These are phyloP conservation scores for Fusarium coffeatum DNA, from an alignment of 2,329 filamentous ascomycete species.

Conservation along the genomic window DNA sequence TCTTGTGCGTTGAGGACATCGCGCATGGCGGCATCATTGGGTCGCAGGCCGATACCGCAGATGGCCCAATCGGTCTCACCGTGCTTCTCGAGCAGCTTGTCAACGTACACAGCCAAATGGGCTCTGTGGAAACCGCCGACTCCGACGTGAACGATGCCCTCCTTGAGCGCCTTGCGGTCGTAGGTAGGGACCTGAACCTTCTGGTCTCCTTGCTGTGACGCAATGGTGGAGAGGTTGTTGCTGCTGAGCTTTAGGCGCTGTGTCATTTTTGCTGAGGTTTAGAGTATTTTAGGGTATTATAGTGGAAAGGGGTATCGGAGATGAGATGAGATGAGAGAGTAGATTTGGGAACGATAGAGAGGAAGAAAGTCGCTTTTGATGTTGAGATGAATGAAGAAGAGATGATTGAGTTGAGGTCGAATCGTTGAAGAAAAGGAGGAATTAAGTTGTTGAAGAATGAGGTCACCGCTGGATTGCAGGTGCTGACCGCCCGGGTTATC, in stretches of 20 bases:
- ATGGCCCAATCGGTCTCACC: constrained; percentile 60
- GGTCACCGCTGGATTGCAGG: constrained; percentile 30
- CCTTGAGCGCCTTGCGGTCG: constrained; percentile 59
- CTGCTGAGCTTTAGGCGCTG: constrained; percentile 46
- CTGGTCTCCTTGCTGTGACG: constrained; percentile 36
- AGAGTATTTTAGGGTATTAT: not conserved
- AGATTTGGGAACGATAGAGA: not conserved
- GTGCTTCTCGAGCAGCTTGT: constrained; percentile 61
- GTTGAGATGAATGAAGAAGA: constrained; percentile 3
- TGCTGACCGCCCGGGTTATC: constrained; percentile 41
- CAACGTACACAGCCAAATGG: constrained; percentile 64
- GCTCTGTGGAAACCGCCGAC: constrained; percentile 67
- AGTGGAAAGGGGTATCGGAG: not conserved
- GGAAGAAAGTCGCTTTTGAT: not conserved
- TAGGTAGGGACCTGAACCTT: constrained; percentile 55
- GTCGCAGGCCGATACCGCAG: constrained; percentile 63
- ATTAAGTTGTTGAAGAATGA: constrained; percentile 31
- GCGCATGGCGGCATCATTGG: constrained; percentile 63
- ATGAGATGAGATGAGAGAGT: not conserved
- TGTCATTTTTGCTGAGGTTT: constrained; percentile 26
- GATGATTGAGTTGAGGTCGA: not conserved
- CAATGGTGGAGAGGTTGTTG: constrained; percentile 41
- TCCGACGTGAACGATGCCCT: constrained; percentile 66
- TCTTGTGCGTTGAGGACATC: constrained; percentile 62
- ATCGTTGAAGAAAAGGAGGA: not conserved